Evolutionary conservation across 2,329 filamentous ascomycete species (phyloP).

Genomic region (Cryphonectria radicalis): DNA sequence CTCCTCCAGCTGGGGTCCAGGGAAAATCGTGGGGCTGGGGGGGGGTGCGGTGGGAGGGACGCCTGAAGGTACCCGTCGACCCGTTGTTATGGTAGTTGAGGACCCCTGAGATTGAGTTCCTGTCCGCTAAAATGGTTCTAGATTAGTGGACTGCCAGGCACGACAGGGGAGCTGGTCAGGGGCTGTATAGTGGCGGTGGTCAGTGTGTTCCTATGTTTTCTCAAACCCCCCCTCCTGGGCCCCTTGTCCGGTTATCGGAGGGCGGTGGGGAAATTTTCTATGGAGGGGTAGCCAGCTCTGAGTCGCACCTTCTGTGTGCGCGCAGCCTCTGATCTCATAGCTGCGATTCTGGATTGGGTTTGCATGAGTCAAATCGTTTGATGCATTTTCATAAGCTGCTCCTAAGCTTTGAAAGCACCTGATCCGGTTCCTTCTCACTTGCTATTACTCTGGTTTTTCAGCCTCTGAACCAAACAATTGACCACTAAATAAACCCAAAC

Average conservation of each 20-base stretch:
- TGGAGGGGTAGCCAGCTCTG: constrained; percentile 14
- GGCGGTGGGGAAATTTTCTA: constrained; percentile 15
- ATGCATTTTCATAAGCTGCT: constrained; percentile 8
- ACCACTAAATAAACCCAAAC: not conserved
- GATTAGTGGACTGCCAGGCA: not conserved
- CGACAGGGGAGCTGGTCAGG: not conserved
- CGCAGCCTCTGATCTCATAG: constrained; percentile 2
- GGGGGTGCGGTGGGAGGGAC: not conserved
- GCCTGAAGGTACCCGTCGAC: not conserved
- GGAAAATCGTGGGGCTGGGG: constrained; percentile 31
- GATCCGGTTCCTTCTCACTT: not conserved
- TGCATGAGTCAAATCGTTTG: constrained; percentile 21
- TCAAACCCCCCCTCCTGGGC: not conserved
- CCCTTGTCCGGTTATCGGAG: constrained; percentile 15
- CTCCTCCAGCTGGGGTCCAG: constrained; percentile 14
- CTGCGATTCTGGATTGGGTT: not conserved
- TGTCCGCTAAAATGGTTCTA: constrained; percentile 10
- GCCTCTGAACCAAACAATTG: constrained; percentile 14
- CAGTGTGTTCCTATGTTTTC: not conserved
- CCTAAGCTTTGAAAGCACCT: not conserved
- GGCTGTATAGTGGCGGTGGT: not conserved
- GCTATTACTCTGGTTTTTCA: not conserved
- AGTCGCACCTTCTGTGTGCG: not conserved
- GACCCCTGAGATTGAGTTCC: constrained; percentile 23
- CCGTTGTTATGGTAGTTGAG: not conserved